Evolutionary conservation across 2,329 filamentous ascomycete genomes (phyloP).

Genomic region (Phyllosticta capitalensis): DNA sequence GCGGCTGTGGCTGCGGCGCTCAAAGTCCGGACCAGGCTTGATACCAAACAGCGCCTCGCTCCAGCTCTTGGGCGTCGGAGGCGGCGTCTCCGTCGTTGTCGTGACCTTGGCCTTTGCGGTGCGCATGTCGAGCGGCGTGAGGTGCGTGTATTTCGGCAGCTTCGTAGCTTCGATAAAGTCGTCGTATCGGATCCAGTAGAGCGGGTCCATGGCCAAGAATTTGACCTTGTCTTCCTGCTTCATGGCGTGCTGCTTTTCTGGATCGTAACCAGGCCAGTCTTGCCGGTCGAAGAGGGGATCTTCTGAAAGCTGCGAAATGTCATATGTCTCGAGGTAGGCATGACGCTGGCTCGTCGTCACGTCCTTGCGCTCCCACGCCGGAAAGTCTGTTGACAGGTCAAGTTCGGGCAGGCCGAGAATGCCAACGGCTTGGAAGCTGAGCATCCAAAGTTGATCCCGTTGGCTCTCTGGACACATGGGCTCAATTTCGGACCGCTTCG

Average conservation of each 20-base stretch:
- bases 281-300: constrained; percentile 29
- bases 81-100: constrained; percentile 2
- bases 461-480: constrained; percentile 9
- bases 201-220: constrained; percentile 14
- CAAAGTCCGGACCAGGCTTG: constrained; percentile 9
- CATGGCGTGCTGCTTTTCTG: constrained; percentile 10
- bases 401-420: constrained; percentile 32
- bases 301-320: constrained; percentile 29
- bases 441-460: constrained; percentile 24
- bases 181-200: constrained; percentile 14
- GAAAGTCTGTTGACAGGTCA: constrained; percentile 24
- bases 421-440: constrained; percentile 30
- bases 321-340: constrained; percentile 27
- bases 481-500: constrained; percentile 22
- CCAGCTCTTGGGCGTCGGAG: constrained; percentile 10
- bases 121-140: constrained; percentile 7
- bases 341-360: constrained; percentile 27
- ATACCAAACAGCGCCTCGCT: constrained; percentile 10
- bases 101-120: constrained; percentile 8
- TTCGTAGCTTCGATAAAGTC: constrained; percentile 12
- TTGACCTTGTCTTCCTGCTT: constrained; percentile 11
- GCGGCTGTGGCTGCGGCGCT: constrained; percentile 5
- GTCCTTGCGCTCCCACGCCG: constrained; percentile 24
- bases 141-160: neutral
- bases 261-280: constrained; percentile 29